Evolutionary conservation across 2,329 filamentous ascomycete species (phyloP), one percentile per base, ranked within the genome.

Genomic region (Aspergillus bombycis): DNA sequence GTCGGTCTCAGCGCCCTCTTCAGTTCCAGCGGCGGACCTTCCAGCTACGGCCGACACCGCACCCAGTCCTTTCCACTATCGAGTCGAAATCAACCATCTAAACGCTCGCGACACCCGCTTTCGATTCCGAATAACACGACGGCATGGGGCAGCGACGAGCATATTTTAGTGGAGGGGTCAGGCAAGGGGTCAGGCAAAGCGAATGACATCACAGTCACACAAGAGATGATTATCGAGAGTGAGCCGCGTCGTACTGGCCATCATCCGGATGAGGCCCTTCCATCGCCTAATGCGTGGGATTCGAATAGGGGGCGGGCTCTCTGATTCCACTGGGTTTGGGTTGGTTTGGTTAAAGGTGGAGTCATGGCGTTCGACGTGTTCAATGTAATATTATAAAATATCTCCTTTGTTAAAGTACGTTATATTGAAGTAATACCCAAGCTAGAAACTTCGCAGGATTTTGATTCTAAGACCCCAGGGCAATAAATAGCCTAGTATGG

Each of bases 121-220:
- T 55, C 52, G 0, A 55, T 55, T n/a, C 32, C 52, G 2, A 54
- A 67, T 32, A 52, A 52, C 9, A 62, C 60, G 12, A 66, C 60
- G 14, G 72, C 68, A 6, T 73, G 72, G 71, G 72, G 72, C 2
- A 75, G 72, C 32, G 73, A 76, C 32, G 74, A 75, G 60, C 66
- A 72, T 41, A 71, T 74, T 3, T 56, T 73, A 10, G 60, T 58
- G 16, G 60, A 62, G 8, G 52, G 52, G 5, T 38, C 52, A 14
- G 21, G 38, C 32, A 38, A 55, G 21, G 52, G 30, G 21, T 54
- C 61, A 4, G 48, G 58, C 19, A 55, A 60, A 16, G 62, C 52
- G 12, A 68, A 70, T 28, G 65, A 70, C 57, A 72, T 73, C 26
- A 73, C 70, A 16, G 71, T 73, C 28, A 67, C 71, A 16, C 68